Conservation (phyloP, 306 rosid genomes). For the Begonia fuchsioides region DNA sequence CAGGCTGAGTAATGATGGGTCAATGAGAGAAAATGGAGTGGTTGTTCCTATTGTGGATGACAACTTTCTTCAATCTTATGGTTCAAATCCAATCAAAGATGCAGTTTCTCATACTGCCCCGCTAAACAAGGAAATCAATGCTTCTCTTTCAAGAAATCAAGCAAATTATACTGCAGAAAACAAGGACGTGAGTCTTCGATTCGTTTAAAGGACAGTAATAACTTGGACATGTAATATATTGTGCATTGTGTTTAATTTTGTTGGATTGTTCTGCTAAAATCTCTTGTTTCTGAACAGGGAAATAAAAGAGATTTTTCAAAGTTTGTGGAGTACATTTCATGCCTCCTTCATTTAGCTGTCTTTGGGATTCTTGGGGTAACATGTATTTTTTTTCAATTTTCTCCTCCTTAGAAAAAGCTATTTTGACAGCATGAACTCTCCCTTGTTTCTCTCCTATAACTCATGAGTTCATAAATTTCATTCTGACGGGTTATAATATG, state of each 20-base stretch:
- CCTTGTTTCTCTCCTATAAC: no score
- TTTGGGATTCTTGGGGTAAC: constrained; percentile 51
- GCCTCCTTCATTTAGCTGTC: constrained; percentile 37
- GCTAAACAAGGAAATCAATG: constrained; percentile 14
- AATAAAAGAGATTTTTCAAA: constrained; percentile 13
- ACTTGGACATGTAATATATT: no score
- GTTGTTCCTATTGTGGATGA: constrained; percentile 24
- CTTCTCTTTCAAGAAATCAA: constrained; percentile 24
- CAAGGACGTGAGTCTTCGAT: constrained; percentile 28
- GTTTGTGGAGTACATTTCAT: constrained; percentile 24
- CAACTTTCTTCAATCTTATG: constrained; percentile 12
- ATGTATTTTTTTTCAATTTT: no score
- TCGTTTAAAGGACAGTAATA: no score
- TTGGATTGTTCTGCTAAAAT: neutral
- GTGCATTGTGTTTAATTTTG: no score
- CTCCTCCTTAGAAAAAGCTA: no score
- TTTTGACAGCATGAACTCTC: no score
- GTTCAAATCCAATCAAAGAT: constrained; percentile 7
- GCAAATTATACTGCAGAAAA: constrained; percentile 18
- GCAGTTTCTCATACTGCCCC: constrained; percentile 23
- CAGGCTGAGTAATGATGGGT: constrained; percentile 35
- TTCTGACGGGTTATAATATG: no score
- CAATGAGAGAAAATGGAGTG: constrained; percentile 27
- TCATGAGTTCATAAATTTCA: no score
- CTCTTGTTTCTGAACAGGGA: constrained; percentile 9